phyloP scores from a whole-genome alignment of 1,284 basidiomycete species.

The Apiotrichum sp. region DNA sequence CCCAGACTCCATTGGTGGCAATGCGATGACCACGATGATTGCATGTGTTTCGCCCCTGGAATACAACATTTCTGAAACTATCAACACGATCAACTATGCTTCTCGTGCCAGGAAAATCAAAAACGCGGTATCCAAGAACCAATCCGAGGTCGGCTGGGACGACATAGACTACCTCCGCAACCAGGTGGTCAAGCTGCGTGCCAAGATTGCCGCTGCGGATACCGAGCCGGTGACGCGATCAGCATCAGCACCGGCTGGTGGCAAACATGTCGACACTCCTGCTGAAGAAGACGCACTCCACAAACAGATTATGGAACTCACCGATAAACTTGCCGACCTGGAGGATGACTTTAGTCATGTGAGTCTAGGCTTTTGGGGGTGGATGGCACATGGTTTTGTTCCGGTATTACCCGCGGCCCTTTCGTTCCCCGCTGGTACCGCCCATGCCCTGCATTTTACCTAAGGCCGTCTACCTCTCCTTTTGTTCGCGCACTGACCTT shows the following conservation, averaged over 20 bases:
- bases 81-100: conserved; percentile 97
- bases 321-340: conserved; percentile 26
- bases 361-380: conserved; percentile 7
- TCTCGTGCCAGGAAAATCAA: conserved; percentile 97
- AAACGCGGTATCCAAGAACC: conserved; percentile 85
- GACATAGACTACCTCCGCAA: conserved; percentile 93
- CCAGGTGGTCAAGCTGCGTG: conserved; percentile 73
- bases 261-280: conserved; percentile 51
- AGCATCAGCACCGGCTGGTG: conserved; percentile 2
- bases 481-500: background rate
- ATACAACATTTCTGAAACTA: conserved; percentile 88
- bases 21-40: conserved; percentile 97
- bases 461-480: too few relatives aligned
- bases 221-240: conserved; percentile 27
- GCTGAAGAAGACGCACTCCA: conserved; percentile 72
- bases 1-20: conserved; percentile 88
- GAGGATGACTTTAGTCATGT: conserved; percentile 44
- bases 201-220: conserved; percentile 60
- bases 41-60: conserved; percentile 91
- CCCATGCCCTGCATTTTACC: background rate
- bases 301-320: conserved; percentile 14
- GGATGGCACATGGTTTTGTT: background rate
- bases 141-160: conserved; percentile 96
- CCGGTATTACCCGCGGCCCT: background rate
- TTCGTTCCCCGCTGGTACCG: too few relatives aligned